Evolutionary conservation across 768 basidiomycete genomes (phyloP).

Genomic region (Tylopilus plumbeoviolaceoides): DNA sequence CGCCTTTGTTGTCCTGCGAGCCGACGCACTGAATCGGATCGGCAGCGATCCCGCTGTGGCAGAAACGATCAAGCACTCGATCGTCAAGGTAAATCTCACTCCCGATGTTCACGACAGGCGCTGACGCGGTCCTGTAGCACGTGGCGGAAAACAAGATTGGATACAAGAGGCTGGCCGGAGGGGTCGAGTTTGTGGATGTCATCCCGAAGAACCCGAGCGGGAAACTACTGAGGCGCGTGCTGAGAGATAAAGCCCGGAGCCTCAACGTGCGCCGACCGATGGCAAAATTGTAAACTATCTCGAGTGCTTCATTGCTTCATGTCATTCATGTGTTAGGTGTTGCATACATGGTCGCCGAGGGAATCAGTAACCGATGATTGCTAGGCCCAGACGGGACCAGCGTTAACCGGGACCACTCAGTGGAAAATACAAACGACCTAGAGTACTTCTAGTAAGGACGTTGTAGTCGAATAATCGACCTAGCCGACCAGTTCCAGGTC

Average conservation of each 20-base stretch:
- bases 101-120: not conserved
- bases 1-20: slow-evolving; percentile 59
- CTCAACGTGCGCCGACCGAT: slow-evolving; percentile 1
- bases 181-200: slow-evolving; percentile 56
- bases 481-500: too few relatives aligned
- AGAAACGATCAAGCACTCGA: slow-evolving; percentile 33
- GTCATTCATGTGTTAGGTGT: not conserved
- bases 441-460: too few relatives aligned
- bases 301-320: not conserved
- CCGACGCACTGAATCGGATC: slow-evolving; percentile 36
- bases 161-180: slow-evolving; percentile 61
- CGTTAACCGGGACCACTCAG: too few relatives aligned
- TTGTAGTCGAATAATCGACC: too few relatives aligned
- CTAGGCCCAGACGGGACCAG: too few relatives aligned
- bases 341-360: too few relatives aligned
- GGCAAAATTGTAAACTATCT: slow-evolving; percentile 27
- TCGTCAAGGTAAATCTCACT: slow-evolving; percentile 49
- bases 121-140: slow-evolving; percentile 35
- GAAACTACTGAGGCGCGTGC: slow-evolving; percentile 55
- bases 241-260: slow-evolving; percentile 47
- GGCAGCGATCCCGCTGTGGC: slow-evolving; percentile 29
- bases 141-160: slow-evolving; percentile 54
- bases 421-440: too few relatives aligned
- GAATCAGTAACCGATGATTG: too few relatives aligned
- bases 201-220: slow-evolving; percentile 72